A percentile compares a stretch with the other conserved stretches of the same genome.
Evolutionary conservation across 768 basidiomycete genomes (phyloP).

Genomic region (Tricholoma matsutake): DNA sequence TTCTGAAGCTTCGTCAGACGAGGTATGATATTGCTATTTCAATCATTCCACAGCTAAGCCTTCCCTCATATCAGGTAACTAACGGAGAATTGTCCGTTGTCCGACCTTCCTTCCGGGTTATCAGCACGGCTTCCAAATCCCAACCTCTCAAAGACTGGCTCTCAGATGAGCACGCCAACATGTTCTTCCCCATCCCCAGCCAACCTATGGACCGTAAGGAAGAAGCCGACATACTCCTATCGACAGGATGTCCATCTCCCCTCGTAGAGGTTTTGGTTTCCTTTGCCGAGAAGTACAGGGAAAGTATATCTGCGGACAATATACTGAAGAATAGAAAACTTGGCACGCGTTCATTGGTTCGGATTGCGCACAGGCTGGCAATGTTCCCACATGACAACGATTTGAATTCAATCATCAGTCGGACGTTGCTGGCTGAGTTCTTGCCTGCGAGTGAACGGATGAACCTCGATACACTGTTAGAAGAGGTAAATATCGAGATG

Average conservation of each 20-base stretch:
- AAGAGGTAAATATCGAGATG: constrained; percentile 46
- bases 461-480: constrained; percentile 48
- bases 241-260: constrained; percentile 45
- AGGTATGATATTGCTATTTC: constrained; percentile 29
- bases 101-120: constrained; percentile 59
- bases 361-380: constrained; percentile 50
- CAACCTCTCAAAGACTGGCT: constrained; percentile 69
- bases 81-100: constrained; percentile 44
- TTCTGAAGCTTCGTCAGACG: constrained; percentile 40
- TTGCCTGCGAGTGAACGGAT: constrained; percentile 56
- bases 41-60: not conserved
- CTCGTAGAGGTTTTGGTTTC: constrained; percentile 39
- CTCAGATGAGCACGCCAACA: constrained; percentile 62
- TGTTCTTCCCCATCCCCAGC: constrained; percentile 62
- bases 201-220: constrained; percentile 57
- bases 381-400: constrained; percentile 43
- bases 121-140: constrained; percentile 62
- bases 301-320: constrained; percentile 51
- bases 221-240: constrained; percentile 44
- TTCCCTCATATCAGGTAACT: constrained; percentile 16
- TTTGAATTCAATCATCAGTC: constrained; percentile 43
- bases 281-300: constrained; percentile 59
- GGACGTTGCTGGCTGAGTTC: constrained; percentile 56
- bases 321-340: constrained; percentile 61
- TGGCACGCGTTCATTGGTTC: constrained; percentile 56